Conservation (phyloP, 2,329 filamentous ascomycete genomes). For the Colletotrichum filicis region DNA sequence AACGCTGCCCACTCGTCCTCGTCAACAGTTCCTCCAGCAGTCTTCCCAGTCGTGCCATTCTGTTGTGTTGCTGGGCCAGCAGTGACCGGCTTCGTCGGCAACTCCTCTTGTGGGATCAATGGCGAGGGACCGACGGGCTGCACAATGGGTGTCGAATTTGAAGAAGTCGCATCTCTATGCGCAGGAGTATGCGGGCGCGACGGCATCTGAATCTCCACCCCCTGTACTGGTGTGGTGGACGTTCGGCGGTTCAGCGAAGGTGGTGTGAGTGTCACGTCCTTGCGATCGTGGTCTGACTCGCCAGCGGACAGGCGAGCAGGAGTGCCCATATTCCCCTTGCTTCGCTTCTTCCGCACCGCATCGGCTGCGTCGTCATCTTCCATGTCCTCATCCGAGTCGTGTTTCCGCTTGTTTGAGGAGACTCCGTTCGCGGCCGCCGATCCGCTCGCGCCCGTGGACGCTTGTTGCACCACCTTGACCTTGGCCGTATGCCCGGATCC, state of each 20-base stretch:
- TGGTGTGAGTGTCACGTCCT: slow-evolving; percentile 46
- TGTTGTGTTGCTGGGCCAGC: slow-evolving; percentile 28
- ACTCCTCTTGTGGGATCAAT: slow-evolving; percentile 45
- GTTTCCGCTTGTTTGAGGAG: slow-evolving; percentile 42
- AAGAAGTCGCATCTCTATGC: slow-evolving; percentile 50
- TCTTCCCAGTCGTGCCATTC: slow-evolving; percentile 35
- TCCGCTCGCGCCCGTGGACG: slow-evolving; percentile 24
- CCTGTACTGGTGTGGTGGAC: slow-evolving; percentile 64
- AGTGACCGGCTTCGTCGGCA: slow-evolving; percentile 7
- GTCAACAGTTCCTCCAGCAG: slow-evolving; percentile 54
- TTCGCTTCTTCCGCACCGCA: slow-evolving; percentile 56
- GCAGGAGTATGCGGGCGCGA: slow-evolving; percentile 72
- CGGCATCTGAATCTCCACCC: slow-evolving; percentile 71
- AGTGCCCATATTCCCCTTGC: slow-evolving; percentile 48
- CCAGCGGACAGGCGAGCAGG: slow-evolving; percentile 33
- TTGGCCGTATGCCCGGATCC: slow-evolving; percentile 52
- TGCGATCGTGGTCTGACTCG: slow-evolving; percentile 38
- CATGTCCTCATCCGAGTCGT: slow-evolving; percentile 39
- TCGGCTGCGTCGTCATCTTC: slow-evolving; percentile 50
- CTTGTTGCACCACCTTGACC: background rate
- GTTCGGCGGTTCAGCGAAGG: slow-evolving; percentile 57
- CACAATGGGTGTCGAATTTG: slow-evolving; percentile 51
- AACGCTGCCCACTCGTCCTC: slow-evolving; percentile 90
- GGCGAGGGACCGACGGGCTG: slow-evolving; percentile 46
- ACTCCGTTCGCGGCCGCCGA: slow-evolving; percentile 8